Percentiles rank a stretch among this genome's conserved stretches.
Evolutionary conservation across 2,329 filamentous ascomycete species (phyloP).

Genomic region (Alternaria viburni): DNA sequence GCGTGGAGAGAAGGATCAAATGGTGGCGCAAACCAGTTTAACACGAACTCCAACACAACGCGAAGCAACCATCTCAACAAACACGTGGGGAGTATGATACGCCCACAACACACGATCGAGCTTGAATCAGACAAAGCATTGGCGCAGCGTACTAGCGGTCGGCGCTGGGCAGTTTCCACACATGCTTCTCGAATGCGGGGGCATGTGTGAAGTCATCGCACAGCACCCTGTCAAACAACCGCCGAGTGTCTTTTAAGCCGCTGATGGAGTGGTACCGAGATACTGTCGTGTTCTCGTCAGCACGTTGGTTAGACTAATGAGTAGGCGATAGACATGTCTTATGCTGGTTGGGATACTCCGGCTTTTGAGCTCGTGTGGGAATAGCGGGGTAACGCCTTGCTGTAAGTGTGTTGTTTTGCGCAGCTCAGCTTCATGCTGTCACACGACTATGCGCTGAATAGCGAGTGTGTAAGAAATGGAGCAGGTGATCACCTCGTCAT

Average conservation of each 20-base stretch:
- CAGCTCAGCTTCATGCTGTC: neutral
- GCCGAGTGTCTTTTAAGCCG: neutral
- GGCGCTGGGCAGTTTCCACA: neutral
- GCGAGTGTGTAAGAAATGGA: neutral
- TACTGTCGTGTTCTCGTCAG: neutral
- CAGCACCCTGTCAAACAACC: neutral
- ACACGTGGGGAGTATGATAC: conserved; percentile 8
- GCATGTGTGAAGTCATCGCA: neutral
- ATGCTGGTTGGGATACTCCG: neutral
- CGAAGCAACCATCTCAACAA: neutral
- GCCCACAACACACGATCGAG: neutral
- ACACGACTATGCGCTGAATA: neutral
- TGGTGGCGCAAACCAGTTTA: neutral
- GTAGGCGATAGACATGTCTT: neutral
- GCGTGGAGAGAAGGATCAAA: neutral
- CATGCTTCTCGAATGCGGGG: neutral
- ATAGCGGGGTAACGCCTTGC: neutral
- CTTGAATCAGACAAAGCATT: neutral
- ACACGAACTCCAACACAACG: neutral
- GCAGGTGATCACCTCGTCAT: neutral
- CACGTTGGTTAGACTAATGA: neutral
- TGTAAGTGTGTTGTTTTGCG: neutral
- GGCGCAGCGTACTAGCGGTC: neutral
- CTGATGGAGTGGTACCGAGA: neutral
- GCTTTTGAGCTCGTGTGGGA: neutral